These are phyloP conservation scores for Vitis hybrid DNA, from an alignment of 177 flowering plant genomes.

Conservation along the genomic window DNA sequence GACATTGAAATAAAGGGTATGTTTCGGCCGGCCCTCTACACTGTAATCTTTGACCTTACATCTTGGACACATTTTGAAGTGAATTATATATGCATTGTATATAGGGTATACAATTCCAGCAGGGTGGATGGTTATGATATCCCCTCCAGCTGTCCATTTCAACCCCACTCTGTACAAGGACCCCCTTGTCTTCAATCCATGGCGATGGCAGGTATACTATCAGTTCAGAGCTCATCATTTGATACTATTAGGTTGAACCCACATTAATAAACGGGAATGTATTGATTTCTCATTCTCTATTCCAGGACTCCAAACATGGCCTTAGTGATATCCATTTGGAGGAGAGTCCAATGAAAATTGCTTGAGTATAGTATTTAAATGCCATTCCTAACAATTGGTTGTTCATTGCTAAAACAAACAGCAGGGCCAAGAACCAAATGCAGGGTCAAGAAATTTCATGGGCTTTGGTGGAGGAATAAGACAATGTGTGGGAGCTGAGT, in stretches of 20 bases:
- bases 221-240: too few relatives aligned
- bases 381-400: too few relatives aligned
- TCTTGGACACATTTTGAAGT: neutral
- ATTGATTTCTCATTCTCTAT: slow-evolving; percentile 5
- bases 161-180: slow-evolving; percentile 70
- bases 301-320: neutral
- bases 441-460: slow-evolving; percentile 81
- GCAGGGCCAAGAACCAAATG: slow-evolving; percentile 60
- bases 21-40: neutral
- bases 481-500: slow-evolving; percentile 93
- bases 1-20: slow-evolving; percentile 77
- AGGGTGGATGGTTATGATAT: slow-evolving; percentile 92
- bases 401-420: neutral
- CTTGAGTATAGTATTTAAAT: too few relatives aligned
- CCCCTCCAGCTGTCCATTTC: slow-evolving; percentile 95
- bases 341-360: too few relatives aligned
- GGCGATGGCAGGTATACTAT: slow-evolving; percentile 72
- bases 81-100: slow-evolving; percentile 5
- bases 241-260: too few relatives aligned
- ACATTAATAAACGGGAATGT: slow-evolving; percentile 6
- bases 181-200: slow-evolving; percentile 79
- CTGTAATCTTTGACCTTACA: neutral
- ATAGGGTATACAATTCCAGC: slow-evolving; percentile 89
- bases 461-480: slow-evolving; percentile 98
- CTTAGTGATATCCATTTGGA: too few relatives aligned